These are phyloP conservation scores for Gnaphalium uliginosum DNA, from an alignment of 129 eudicot genomes.

Conservation along the genomic window DNA sequence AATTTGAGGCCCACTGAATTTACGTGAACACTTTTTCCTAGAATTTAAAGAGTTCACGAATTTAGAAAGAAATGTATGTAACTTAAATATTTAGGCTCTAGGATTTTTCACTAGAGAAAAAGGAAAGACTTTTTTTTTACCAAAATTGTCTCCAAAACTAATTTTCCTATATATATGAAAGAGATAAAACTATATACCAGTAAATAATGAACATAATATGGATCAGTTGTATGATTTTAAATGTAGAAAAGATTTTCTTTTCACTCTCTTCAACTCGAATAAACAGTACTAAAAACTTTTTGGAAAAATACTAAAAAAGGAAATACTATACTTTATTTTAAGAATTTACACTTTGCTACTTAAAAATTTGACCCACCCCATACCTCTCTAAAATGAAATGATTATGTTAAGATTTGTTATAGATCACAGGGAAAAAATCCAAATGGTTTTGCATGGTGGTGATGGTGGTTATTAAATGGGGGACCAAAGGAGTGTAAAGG, in stretches of 20 bases:
- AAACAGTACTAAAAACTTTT: neutral
- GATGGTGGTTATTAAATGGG: conserved; percentile 6
- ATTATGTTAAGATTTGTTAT: neutral
- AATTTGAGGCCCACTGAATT: neutral
- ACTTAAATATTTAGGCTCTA: neutral
- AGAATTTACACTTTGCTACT: too few relatives aligned
- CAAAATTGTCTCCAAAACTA: neutral
- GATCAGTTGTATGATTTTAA: neutral
- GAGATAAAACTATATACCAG: neutral
- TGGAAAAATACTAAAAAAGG: neutral
- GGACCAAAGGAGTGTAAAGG: conserved; percentile 1
- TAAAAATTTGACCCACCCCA: neutral
- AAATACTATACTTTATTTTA: neutral
- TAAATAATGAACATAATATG: too few relatives aligned
- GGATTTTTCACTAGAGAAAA: neutral
- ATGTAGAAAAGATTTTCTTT: too few relatives aligned
- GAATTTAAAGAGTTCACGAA: neutral
- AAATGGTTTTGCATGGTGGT: conserved; percentile 28
- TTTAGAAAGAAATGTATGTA: neutral
- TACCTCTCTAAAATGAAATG: neutral
- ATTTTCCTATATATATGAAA: too few relatives aligned
- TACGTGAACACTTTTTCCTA: neutral
- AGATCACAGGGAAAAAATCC: neutral
- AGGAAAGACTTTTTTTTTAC: neutral
- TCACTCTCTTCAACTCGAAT: neutral